Conservation (phyloP, 768 basidiomycete species). For the Lactarius quietus region DNA sequence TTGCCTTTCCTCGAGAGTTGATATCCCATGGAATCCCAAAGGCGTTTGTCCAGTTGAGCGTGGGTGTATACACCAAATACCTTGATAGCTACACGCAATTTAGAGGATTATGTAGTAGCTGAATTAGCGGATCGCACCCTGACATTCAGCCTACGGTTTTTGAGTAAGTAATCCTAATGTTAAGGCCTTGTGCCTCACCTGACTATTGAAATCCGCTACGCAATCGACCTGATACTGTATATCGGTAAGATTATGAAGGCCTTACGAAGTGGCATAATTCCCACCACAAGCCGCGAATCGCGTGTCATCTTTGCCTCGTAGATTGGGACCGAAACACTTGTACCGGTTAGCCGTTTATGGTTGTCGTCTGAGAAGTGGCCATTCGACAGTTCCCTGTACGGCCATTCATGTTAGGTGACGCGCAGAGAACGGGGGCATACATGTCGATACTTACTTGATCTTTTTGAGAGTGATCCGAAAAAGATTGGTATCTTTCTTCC, state of each 20-base stretch:
- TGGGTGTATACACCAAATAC: constrained; percentile 52
- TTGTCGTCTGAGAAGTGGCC: constrained; percentile 69
- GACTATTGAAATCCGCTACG: constrained; percentile 24
- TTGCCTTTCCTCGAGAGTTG: constrained; percentile 44
- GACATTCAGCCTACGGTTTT: constrained; percentile 35
- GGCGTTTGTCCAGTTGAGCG: constrained; percentile 40
- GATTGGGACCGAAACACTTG: constrained; percentile 48
- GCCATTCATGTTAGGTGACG: neutral
- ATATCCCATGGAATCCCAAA: constrained; percentile 46
- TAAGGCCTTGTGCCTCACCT: constrained; percentile 3
- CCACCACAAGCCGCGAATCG: constrained; percentile 24
- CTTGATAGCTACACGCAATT: constrained; percentile 37
- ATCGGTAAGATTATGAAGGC: neutral
- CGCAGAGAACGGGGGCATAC: neutral
- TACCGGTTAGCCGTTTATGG: constrained; percentile 53
- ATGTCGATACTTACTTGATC: constrained; percentile 45
- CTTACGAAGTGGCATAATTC: neutral
- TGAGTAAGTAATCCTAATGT: neutral
- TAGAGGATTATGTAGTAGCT: neutral
- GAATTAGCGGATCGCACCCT: constrained; percentile 31
- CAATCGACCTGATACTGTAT: constrained; percentile 30
- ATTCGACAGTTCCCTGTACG: constrained; percentile 57
- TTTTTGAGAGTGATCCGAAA: constrained; percentile 62
- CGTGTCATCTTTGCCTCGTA: constrained; percentile 66
- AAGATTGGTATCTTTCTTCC: constrained; percentile 41